phyloP scores from a whole-genome alignment of 306 rosid species.

The Ormosia emarginata region DNA sequence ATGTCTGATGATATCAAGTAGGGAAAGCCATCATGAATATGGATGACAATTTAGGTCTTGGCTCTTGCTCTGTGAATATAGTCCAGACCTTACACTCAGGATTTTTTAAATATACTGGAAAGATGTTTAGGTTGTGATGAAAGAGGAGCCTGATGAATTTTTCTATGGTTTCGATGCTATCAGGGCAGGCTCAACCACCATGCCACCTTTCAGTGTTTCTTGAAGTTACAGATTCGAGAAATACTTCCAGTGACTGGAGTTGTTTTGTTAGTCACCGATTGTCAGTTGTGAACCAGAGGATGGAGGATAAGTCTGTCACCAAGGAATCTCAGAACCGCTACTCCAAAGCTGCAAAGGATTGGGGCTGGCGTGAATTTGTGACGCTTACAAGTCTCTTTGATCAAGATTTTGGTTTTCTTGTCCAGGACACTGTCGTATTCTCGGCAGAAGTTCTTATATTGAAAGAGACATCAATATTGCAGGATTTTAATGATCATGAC shows the following conservation, averaged over 20 bases:
- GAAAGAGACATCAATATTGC: constrained; percentile 87
- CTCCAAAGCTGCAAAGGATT: constrained; percentile 99
- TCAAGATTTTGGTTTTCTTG: constrained; percentile 98
- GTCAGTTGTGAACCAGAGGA: constrained; percentile 86
- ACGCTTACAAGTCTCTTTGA: constrained; percentile 97
- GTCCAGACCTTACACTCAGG: constrained; percentile 18
- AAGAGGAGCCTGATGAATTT: constrained; percentile 42
- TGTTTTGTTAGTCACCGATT: constrained; percentile 97
- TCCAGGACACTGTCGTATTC: constrained; percentile 87
- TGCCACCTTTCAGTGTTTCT: constrained; percentile 99
- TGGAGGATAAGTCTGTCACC: constrained; percentile 92
- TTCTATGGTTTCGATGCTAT: constrained; percentile 40
- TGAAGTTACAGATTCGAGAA: constrained; percentile 97
- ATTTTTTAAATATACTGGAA: constrained; percentile 17
- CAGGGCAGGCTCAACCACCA: constrained; percentile 99
- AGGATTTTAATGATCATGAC: constrained; percentile 69
- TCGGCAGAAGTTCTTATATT: constrained; percentile 95
- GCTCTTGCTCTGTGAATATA: neutral
- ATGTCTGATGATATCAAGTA: constrained; percentile 31
- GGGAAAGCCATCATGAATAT: constrained; percentile 23
- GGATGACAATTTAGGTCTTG: constrained; percentile 13
- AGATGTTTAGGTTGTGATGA: constrained; percentile 8
- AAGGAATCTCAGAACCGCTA: constrained; percentile 99
- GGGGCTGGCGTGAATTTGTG: constrained; percentile 99
- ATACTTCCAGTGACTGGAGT: constrained; percentile 96